phyloP scores from a whole-genome alignment of 1,139 yeast species.

The Pichia sorboxylosa region DNA sequence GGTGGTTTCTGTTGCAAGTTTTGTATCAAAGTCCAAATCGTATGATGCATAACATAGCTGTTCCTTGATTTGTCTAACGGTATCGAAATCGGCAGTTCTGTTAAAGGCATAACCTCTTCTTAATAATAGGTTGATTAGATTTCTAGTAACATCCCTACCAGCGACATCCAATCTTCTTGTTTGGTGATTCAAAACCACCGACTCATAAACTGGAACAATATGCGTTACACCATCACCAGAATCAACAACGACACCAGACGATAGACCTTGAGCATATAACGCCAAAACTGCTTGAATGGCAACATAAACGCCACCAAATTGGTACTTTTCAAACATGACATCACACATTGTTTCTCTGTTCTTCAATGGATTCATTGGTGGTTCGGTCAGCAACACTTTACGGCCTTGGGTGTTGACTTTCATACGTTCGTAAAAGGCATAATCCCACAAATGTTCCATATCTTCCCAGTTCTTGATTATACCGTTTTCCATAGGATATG shows the following conservation, averaged over 20 bases:
- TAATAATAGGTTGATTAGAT: constrained; percentile 75
- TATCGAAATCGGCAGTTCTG: constrained; percentile 96
- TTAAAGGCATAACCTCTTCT: constrained; percentile 97
- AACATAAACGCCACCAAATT: constrained; percentile 92
- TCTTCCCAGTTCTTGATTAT: constrained; percentile 97
- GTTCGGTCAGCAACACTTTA: constrained; percentile 84
- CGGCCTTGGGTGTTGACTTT: constrained; percentile 65
- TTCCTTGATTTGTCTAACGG: constrained; percentile 95
- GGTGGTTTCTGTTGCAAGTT: constrained; percentile 85
- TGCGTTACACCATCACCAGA: constrained; percentile 85
- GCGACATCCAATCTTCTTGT: constrained; percentile 93
- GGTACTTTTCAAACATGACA: constrained; percentile 93
- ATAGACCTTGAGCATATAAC: constrained; percentile 89
- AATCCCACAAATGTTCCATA: constrained; percentile 98
- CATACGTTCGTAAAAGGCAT: constrained; percentile 88
- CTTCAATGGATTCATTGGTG: constrained; percentile 93
- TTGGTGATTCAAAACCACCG: constrained; percentile 86
- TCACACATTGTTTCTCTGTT: constrained; percentile 93
- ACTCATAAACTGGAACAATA: constrained; percentile 94
- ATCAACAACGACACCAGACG: constrained; percentile 97
- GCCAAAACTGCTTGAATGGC: constrained; percentile 98
- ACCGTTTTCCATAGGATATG: constrained; percentile 98
- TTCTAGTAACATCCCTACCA: constrained; percentile 95
- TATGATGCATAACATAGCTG: constrained; percentile 91
- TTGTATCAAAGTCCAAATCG: constrained; percentile 81